Percentiles rank a stretch among this genome's conserved stretches.
phyloP scores from a whole-genome alignment of 768 basidiomycete genomes.

The Podaxis rugospora region DNA sequence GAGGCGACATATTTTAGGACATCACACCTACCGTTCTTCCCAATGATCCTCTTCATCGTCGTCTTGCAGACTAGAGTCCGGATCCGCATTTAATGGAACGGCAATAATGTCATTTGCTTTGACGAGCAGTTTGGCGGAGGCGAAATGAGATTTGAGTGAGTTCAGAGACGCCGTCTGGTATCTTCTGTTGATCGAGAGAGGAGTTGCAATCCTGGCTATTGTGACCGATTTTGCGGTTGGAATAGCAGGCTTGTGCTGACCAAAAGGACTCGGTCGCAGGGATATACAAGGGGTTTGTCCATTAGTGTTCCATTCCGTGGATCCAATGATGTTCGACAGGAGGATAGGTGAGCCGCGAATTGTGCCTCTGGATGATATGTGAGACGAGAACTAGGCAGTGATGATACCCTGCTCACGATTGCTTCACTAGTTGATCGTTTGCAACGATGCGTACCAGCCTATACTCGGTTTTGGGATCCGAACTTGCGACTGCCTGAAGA shows the following conservation, averaged over 20 bases:
- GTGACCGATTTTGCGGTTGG: slow-evolving; percentile 69
- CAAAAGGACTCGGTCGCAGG: slow-evolving; percentile 57
- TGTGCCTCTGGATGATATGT: slow-evolving; percentile 28
- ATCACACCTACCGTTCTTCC: slow-evolving; percentile 20
- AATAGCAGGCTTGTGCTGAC: slow-evolving; percentile 50
- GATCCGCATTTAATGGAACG: slow-evolving; percentile 56
- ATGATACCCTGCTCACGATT: slow-evolving; percentile 26
- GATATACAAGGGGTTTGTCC: slow-evolving; percentile 21
- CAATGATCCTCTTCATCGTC: slow-evolving; percentile 18
- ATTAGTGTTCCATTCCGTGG: slow-evolving; percentile 18
- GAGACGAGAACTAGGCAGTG: background rate
- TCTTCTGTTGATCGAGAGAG: slow-evolving; percentile 56
- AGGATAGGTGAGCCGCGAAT: slow-evolving; percentile 45
- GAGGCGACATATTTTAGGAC: background rate
- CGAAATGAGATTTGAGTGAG: slow-evolving; percentile 63
- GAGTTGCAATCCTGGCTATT: slow-evolving; percentile 77
- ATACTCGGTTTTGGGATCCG: slow-evolving; percentile 26
- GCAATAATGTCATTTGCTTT: slow-evolving; percentile 74
- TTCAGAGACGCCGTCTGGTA: slow-evolving; percentile 61
- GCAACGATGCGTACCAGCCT: slow-evolving; percentile 59
- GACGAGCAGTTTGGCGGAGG: slow-evolving; percentile 46
- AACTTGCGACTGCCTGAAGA: slow-evolving; percentile 46
- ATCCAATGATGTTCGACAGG: slow-evolving; percentile 45
- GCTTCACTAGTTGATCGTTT: slow-evolving; percentile 37
- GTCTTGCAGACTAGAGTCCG: slow-evolving; percentile 21